These are phyloP conservation scores for Peronospora belbahrii DNA, from an alignment of 352 stramenopile genomes.

Conservation along the genomic window DNA sequence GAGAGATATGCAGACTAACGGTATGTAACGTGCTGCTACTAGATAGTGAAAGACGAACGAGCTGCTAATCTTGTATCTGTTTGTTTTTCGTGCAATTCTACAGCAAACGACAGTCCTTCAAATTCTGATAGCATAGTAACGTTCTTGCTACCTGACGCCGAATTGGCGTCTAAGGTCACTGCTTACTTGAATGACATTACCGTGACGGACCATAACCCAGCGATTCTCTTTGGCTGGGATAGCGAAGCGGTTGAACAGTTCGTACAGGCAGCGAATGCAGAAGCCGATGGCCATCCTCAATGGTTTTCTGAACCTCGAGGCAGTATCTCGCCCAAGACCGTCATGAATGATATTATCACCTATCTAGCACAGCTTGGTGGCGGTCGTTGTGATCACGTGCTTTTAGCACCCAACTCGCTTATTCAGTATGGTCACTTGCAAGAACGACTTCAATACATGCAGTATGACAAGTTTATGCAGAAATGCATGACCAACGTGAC, in stretches of 20 bases:
- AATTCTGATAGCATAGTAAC: conserved; percentile 14
- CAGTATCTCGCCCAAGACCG: conserved; percentile 26
- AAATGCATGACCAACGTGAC: conserved; percentile 31
- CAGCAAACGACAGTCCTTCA: conserved; percentile 23
- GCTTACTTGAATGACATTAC: conserved; percentile 24
- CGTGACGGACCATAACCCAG: conserved; percentile 35
- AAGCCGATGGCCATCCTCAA: conserved; percentile 19
- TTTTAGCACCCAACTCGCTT: conserved; percentile 36
- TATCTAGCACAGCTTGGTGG: conserved; percentile 36
- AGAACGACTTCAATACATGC: conserved; percentile 39
- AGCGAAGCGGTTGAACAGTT: conserved; percentile 30
- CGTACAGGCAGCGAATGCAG: conserved; percentile 25
- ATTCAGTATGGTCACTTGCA: conserved; percentile 40
- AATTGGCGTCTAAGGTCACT: conserved; percentile 27
- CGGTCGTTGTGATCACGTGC: conserved; percentile 27
- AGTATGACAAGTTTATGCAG: conserved; percentile 41
- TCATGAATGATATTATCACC: conserved; percentile 30
- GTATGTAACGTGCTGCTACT: conserved; percentile 9
- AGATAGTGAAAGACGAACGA: neutral
- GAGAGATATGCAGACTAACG: conserved; percentile 25
- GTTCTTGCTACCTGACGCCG: conserved; percentile 18
- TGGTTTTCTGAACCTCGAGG: conserved; percentile 32
- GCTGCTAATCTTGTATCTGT: conserved; percentile 7
- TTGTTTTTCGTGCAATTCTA: neutral
- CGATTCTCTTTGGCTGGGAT: conserved; percentile 35